Base-by-base conservation (phyloP, 1,284 basidiomycete species). In the Ceratobasidium sp. region DNA sequence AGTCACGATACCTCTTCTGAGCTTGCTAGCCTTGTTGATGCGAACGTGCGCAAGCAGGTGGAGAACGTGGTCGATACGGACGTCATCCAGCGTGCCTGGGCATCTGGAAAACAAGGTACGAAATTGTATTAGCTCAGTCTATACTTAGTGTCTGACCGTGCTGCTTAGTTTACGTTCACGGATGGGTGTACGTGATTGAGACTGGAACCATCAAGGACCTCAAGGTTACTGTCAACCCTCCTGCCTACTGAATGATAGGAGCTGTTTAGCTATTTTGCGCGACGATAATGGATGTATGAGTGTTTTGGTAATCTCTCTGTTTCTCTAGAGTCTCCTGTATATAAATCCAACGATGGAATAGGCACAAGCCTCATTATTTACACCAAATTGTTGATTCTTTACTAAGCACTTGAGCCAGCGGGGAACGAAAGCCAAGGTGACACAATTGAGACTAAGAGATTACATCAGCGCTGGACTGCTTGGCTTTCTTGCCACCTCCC, bases 111-210 rank as follows among this genome's bases (percentile, higher is more conserved):
- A 80, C 82, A 86, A n/a, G 73, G 62, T 71, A 76, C 21, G 73
- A 43, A n/a, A n/a, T 44, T 23, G 16, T 44, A 26, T 47, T 23
- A 13, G 6, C 41, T 11, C 35, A 21, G 38, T 70, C 41, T 38
- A 41, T 28, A 59, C 16, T 26, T 43, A 54, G 32, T 57, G 18
- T 30, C 30, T 64, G n/a, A 30, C 30, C 80, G 18, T 32, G 7
- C 78, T 78, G 9, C 72, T 78, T 78, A 70, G 83, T 95, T 47
- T 87, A 83, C 80, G 87, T 96, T 9, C 93, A 96, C 78, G 94
- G 94, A 1, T 94, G 91, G 91, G 87, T 96, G 47, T 96, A 94
- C 80, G 89, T 94, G 70, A 80, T 96, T 73, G 86, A 84, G 64
- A 87, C 84, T 11, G 95, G 94, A 9, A 83, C 82, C 67, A 81